These are phyloP conservation scores for Xylaria arbuscula DNA, from an alignment of 2,329 filamentous ascomycete genomes.

Conservation along the genomic window DNA sequence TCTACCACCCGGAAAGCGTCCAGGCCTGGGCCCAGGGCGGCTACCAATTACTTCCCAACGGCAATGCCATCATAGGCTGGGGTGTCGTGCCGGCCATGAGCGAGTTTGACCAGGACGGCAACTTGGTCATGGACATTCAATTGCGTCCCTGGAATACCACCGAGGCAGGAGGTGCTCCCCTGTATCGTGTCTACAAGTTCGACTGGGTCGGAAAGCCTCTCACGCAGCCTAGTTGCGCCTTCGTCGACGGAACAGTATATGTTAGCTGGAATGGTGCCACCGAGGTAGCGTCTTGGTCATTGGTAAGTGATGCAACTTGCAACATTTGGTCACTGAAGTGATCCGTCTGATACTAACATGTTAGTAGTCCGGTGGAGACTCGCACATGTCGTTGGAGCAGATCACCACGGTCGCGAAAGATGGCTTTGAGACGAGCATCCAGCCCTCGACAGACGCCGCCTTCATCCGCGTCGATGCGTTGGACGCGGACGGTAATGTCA, in stretches of 20 bases:
- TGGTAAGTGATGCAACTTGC: conserved; percentile 37
- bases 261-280: conserved; percentile 61
- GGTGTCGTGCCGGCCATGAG: conserved; percentile 62
- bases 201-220: conserved; percentile 60
- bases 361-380: conserved; percentile 36
- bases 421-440: conserved; percentile 43
- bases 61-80: conserved; percentile 68
- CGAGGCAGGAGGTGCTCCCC: conserved; percentile 51
- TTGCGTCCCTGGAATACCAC: conserved; percentile 55
- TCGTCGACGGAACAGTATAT: conserved; percentile 47
- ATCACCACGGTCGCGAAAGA: conserved; percentile 30
- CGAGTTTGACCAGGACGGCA: conserved; percentile 60
- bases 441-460: conserved; percentile 10
- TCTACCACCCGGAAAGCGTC: conserved; percentile 51
- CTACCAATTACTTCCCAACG: conserved; percentile 64
- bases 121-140: conserved; percentile 61
- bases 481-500: conserved; percentile 28
- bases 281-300: conserved; percentile 50
- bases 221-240: conserved; percentile 44
- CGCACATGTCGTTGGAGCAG: conserved; percentile 28
- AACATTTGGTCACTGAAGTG: too few relatives aligned
- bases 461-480: conserved; percentile 41
- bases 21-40: conserved; percentile 59
- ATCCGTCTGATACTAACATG: background rate
- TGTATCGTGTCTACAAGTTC: conserved; percentile 66